A percentile compares a stretch with the other conserved stretches of the same genome.
These are phyloP conservation scores for Wallacemonas collosoma DNA, from an alignment of 208 protist genomes.

Conservation along the genomic window DNA sequence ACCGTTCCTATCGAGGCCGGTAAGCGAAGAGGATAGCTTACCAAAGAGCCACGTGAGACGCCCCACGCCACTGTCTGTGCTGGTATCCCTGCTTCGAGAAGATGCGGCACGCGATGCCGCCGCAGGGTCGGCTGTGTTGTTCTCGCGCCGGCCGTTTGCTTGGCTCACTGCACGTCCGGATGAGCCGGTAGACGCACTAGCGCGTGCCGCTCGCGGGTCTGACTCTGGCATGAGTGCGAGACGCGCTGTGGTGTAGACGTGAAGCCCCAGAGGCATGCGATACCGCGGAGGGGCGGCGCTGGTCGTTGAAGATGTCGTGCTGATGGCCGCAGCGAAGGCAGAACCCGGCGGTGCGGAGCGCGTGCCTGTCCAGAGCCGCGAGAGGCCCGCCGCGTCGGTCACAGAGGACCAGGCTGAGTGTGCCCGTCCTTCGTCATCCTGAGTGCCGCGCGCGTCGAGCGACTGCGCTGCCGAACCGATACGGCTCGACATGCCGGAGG, in stretches of 20 bases:
- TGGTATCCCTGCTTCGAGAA: too few species aligned
- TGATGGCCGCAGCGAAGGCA: neutral
- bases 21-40: conserved; percentile 6
- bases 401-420: neutral
- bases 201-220: too few species aligned
- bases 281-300: neutral
- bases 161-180: too few species aligned
- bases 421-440: neutral
- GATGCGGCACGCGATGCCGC: too few species aligned
- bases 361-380: neutral
- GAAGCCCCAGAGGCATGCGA: neutral
- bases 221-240: neutral
- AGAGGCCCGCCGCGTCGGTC: neutral
- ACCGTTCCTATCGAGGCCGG: neutral
- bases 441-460: neutral
- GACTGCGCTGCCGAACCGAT: neutral
- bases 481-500: conserved; percentile 3
- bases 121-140: too few species aligned
- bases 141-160: too few species aligned
- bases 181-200: too few species aligned
- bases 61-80: neutral
- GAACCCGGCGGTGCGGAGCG: neutral
- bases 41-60: neutral
- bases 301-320: neutral
- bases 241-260: conserved; percentile 5